Percentiles rank a stretch among this genome's conserved stretches.
Conservation (phyloP, 2,329 filamentous ascomycete genomes). For the Fusarium xylarioides region DNA sequence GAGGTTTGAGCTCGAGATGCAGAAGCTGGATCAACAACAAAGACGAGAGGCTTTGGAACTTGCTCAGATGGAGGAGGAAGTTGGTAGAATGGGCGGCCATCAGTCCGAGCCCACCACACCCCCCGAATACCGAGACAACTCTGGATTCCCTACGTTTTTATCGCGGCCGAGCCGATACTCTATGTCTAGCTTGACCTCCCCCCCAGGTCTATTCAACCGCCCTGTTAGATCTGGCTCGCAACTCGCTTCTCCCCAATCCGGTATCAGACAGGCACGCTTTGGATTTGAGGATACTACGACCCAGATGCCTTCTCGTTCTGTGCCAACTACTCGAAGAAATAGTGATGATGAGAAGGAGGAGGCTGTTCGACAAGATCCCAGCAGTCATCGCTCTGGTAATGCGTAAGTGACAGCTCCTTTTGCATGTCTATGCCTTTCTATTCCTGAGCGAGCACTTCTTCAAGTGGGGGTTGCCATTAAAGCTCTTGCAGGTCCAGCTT, state of each 20-base stretch:
- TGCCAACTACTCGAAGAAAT: constrained; percentile 86
- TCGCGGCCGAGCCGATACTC: constrained; percentile 90
- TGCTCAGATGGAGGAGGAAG: constrained; percentile 83
- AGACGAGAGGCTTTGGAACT: constrained; percentile 85
- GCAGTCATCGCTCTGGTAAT: constrained; percentile 77
- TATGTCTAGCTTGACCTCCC: constrained; percentile 84
- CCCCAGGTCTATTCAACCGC: constrained; percentile 78
- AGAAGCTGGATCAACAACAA: constrained; percentile 85
- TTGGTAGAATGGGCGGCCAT: constrained; percentile 72
- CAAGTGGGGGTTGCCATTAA: constrained; percentile 15
- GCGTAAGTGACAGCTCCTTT: constrained; percentile 69
- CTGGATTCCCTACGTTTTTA: constrained; percentile 80
- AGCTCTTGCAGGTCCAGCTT: not conserved
- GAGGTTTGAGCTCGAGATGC: constrained; percentile 91
- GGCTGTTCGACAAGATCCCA: constrained; percentile 73
- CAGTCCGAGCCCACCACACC: constrained; percentile 97
- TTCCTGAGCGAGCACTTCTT: not conserved
- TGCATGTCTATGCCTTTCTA: not conserved
- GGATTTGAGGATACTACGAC: constrained; percentile 66
- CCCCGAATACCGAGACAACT: constrained; percentile 84
- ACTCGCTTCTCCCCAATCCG: constrained; percentile 78
- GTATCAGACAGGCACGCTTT: constrained; percentile 67
- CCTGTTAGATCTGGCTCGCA: constrained; percentile 81
- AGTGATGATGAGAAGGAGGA: constrained; percentile 91
- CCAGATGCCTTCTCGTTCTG: constrained; percentile 80